Evolutionary conservation across 202 grass and related monocot species (phyloP), one percentile per base, ranked within the genome.

Genomic region (Schoenoplectus triqueter): DNA sequence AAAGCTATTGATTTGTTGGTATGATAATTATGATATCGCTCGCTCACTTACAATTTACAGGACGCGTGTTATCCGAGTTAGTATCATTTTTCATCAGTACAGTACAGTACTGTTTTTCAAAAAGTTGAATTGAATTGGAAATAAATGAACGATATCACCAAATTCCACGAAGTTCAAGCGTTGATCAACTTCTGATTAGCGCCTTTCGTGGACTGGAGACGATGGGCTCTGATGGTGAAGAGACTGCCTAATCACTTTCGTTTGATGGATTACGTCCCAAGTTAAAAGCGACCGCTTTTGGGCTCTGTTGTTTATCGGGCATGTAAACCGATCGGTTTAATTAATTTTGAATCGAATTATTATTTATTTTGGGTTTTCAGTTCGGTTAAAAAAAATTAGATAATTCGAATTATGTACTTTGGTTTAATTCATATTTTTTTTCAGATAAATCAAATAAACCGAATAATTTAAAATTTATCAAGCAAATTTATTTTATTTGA

Each of bases 221-320:
- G 80, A 82, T 69, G 2, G 1, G 61, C 54, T 82, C 62, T 21
- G 14, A 80, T 1, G 6, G 5, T 76, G 11, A 68, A 45, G 50
- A 68, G 61, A 18, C 57, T 79, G 42, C 7, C 45, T 80, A 42
- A 50, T 81, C 85, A 70, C 20, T 80, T 56, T 80, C 15, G 10
- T 81, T 55, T 61, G 42, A 81, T 55, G 63, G 10, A 71, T 80
- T 57, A 47, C 49, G 49, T 31, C 31, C 64, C 40, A 15, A 17
- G 44, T 48, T 20, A 31, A 81, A 80, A 71, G 64, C 39, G 48
- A 59, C 76, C 64, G 48, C 63, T 48, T 83, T 70, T 3, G 81
- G 17, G 0, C 21, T 39, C 59, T 70, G 63, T 80, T 80, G 31
- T 31, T 31, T 31, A 31, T 31, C 31, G 31, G 31, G 31, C 31